Conservation (phyloP, 345 rosid genomes). For the Raphanus raphanistrum region DNA sequence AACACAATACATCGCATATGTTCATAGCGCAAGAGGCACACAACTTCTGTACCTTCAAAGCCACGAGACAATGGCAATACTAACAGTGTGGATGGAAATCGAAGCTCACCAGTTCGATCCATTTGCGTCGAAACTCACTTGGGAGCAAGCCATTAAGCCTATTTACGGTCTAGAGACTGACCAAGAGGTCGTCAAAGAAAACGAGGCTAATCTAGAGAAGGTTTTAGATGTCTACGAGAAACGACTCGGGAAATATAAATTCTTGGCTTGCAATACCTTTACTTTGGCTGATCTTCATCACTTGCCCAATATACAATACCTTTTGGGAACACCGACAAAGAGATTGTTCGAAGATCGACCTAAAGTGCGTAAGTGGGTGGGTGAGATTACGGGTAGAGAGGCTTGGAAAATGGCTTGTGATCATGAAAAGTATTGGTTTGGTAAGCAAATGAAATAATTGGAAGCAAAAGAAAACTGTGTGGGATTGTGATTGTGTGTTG, state of each 20-base stretch:
- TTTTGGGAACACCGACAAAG: constrained; percentile 48
- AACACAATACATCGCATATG: constrained; percentile 38
- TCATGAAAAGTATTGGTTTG: constrained; percentile 26
- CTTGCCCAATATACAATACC: constrained; percentile 37
- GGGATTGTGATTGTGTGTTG: constrained; percentile 1
- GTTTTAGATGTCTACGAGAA: constrained; percentile 61
- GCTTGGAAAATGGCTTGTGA: constrained; percentile 68
- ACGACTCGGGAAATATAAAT: constrained; percentile 31
- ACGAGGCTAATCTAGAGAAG: constrained; percentile 34
- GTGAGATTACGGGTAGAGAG: constrained; percentile 51
- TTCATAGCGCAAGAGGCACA: constrained; percentile 36
- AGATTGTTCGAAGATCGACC: constrained; percentile 47
- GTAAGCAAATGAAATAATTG: constrained; percentile 15
- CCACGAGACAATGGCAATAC: constrained; percentile 33
- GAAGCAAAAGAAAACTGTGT: neutral
- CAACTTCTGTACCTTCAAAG: constrained; percentile 27
- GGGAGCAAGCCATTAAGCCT: constrained; percentile 37
- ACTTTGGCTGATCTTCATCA: constrained; percentile 49
- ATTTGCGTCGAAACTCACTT: constrained; percentile 33
- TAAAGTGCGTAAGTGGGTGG: constrained; percentile 52
- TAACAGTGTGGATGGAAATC: constrained; percentile 42
- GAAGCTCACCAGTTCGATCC: constrained; percentile 68
- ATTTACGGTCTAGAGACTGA: constrained; percentile 28
- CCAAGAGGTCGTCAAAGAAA: constrained; percentile 24
- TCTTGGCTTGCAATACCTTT: constrained; percentile 37